A percentile compares a stretch with the other conserved stretches of the same genome.
phyloP scores from a whole-genome alignment of 75 land plant genomes.

The Picea glauca region DNA sequence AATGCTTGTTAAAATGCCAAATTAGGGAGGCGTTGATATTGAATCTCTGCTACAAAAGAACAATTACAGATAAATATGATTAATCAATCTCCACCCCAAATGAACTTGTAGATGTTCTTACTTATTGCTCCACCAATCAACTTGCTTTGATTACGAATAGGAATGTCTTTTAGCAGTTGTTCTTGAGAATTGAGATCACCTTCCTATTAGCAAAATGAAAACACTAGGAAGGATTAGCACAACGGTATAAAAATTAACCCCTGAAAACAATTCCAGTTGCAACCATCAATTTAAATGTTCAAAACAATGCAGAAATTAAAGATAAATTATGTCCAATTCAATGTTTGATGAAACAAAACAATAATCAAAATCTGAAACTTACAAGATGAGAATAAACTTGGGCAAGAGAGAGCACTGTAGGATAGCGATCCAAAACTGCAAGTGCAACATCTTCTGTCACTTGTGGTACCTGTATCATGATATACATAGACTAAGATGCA shows the following conservation, averaged over 20 bases:
- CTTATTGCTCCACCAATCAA: constrained; percentile 19
- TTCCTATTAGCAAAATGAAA: constrained; percentile 12
- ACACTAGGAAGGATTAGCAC: background rate
- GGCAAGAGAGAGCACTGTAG: no score
- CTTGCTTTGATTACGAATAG: constrained; percentile 23
- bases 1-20: background rate
- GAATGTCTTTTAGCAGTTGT: constrained; percentile 18
- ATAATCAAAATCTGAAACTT: no score
- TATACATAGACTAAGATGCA: no score
- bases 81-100: constrained; percentile 16
- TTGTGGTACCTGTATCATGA: no score
- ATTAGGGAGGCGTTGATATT: background rate
- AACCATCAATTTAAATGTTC: no score
- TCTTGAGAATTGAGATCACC: constrained; percentile 26
- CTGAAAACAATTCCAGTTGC: background rate
- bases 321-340: no score
- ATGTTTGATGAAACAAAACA: no score
- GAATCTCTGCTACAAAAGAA: background rate
- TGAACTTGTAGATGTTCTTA: constrained; percentile 26
- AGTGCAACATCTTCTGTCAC: no score
- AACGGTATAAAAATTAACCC: background rate
- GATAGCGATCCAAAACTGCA: no score
- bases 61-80: background rate
- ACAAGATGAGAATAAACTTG: no score
- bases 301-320: no score